phyloP scores from a whole-genome alignment of 148 eudicot genomes.

The Hydrangea macrophylla region DNA sequence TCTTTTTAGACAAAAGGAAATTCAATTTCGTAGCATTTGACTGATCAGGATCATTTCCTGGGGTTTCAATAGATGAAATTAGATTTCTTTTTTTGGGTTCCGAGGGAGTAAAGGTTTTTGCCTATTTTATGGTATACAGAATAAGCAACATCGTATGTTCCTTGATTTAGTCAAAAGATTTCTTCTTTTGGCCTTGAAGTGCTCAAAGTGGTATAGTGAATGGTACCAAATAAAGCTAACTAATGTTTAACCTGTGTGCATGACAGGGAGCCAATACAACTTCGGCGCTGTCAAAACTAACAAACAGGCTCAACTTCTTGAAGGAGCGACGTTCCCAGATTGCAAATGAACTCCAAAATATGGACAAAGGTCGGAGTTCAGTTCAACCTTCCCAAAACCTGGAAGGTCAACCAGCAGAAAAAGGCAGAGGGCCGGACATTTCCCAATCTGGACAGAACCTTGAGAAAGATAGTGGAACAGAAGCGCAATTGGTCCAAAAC shows the following conservation, averaged over 20 bases:
- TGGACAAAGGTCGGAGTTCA: conserved; percentile 53
- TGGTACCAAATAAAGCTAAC: not conserved
- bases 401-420: conserved; percentile 25
- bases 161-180: not conserved
- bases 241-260: conserved; percentile 4
- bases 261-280: conserved; percentile 61
- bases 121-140: not conserved
- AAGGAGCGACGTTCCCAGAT: conserved; percentile 75
- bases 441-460: conserved; percentile 16
- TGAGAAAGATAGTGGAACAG: conserved; percentile 19
- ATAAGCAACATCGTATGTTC: not conserved
- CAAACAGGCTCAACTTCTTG: conserved; percentile 83
- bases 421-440: conserved; percentile 14
- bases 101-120: not conserved
- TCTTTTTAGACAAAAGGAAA: too few relatives aligned
- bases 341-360: conserved; percentile 59
- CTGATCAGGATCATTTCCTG: not conserved
- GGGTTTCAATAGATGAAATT: not conserved
- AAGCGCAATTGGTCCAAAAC: conserved; percentile 13
- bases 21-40: not conserved
- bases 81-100: not conserved
- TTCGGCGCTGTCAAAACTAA: conserved; percentile 77
- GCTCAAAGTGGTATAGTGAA: not conserved
- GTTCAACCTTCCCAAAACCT: conserved; percentile 19
- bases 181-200: not conserved